Base-by-base conservation (phyloP, 208 protist genomes). In the Trypanosoma mega region DNA sequence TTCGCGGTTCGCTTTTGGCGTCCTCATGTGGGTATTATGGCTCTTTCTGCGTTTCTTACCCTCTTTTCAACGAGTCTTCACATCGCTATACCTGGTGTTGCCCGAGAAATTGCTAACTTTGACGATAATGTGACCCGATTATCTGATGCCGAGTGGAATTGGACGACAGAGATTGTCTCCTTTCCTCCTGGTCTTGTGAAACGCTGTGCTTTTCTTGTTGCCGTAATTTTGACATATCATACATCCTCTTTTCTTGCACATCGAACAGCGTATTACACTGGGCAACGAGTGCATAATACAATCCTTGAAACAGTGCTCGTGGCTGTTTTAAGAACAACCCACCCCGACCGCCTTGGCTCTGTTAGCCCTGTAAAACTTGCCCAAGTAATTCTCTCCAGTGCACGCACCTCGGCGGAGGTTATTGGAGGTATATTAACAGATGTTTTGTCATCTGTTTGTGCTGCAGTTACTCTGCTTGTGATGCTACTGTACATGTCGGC, bases 401-500 rank as follows among this genome's bases (percentile, higher is more conserved):
- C 63, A 14, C 33, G 43, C 29, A 74, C 70, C 37, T 71, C 73
- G 31, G 50, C 69, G 7, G 69, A 81, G 43, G 70, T 64, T 3
- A 51, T 80, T n/a, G 74, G 63, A 18, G 63, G 72, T 16, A 30
- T 92, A 2, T 49, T 92, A 12, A 92, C 85, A 14, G 75, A 87
- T 68, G 73, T 83, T 27, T 34, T 88, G 14, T 69, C 68, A 0
- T 68, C 57, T 0, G 29, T 74, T 5, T 70, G 79, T 43, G 66
- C 68, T 20, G 39, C 63, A 0, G 46, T 78, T 2, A 57, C 49
- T 39, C 49, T 82, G 24, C 57, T 86, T 29, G 14, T 11, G 21
- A 57, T 69, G 2, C 75, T 92, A 50, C 59, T 87, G 5, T 72
- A 78, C 57, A 77, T 92, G 26, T 92, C 85, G 43, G 59, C 62